phyloP scores from a whole-genome alignment of 2,329 filamentous ascomycete species.

The Curvularia lunata region DNA sequence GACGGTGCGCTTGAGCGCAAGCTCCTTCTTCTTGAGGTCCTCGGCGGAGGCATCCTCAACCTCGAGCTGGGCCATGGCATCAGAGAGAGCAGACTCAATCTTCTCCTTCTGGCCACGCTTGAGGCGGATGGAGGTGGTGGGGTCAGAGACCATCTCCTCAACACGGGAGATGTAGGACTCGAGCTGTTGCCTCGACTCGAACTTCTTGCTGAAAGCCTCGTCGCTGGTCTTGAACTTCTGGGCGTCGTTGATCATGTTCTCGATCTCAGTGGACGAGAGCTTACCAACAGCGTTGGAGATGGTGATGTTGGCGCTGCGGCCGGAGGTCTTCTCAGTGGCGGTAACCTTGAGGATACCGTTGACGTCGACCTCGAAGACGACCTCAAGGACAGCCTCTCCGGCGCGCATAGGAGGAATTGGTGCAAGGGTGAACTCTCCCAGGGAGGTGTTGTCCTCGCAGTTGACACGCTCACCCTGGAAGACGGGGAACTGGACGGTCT shows the following conservation, averaged over 20 bases:
- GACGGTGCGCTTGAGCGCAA: conserved; percentile 94
- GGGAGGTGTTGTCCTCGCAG: conserved; percentile 97
- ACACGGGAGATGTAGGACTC: conserved; percentile 99
- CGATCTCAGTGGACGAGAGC: conserved; percentile 91
- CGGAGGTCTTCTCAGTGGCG: conserved; percentile 97
- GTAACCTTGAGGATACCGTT: conserved; percentile 99
- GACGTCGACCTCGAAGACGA: conserved; percentile 99
- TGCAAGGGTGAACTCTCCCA: conserved; percentile 95
- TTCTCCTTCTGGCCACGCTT: conserved; percentile 99
- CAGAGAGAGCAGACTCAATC: conserved; percentile 95
- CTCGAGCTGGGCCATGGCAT: conserved; percentile 97
- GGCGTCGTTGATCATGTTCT: conserved; percentile 96
- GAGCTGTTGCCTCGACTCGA: conserved; percentile 98
- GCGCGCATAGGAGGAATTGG: conserved; percentile 87
- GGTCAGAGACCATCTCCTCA: conserved; percentile 98
- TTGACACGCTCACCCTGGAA: conserved; percentile 97
- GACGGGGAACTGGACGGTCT: conserved; percentile 82
- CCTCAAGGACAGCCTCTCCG: conserved; percentile 94
- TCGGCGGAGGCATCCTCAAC: conserved; percentile 89
- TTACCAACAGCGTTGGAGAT: conserved; percentile 99
- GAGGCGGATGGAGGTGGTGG: conserved; percentile 92
- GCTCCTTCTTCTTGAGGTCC: conserved; percentile 99
- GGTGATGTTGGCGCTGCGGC: conserved; percentile 98
- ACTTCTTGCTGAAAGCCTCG: conserved; percentile 98
- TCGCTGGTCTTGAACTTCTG: conserved; percentile 99